Evolutionary conservation across 2,329 filamentous ascomycete species (phyloP), one percentile per base, ranked within the genome.

Genomic region (Paecilomyces variotii): DNA sequence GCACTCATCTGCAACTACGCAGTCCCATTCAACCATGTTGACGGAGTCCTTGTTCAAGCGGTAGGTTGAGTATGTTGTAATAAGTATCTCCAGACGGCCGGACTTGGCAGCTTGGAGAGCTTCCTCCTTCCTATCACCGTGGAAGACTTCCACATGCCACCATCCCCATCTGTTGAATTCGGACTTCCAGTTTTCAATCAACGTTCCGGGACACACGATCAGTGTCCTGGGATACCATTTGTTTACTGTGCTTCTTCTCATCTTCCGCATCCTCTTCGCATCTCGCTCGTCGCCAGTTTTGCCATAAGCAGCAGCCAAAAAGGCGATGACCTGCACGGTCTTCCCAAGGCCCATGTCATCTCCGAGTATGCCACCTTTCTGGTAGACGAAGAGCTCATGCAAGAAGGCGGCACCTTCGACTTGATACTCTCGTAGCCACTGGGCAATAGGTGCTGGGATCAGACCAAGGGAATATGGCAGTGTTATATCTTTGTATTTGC

Each of bases 341-440:
- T 99, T 99, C 0, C 94, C 94, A 32, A 99, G 75, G 24, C 94
- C 94, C 94, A 99, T 99, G 68, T 99, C 94, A 69, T 99, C 94
- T 2, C 93, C 92, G 0, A 99, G 80, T 25, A 99, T 89, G 1
- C 89, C 91, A 0, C 94, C 94, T 65, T 87, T 88, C 68, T 99
- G 94, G 64, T 90, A 93, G 3, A 97, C 88, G 69, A 97, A 97
- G 25, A 90, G 82, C 60, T 90, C 84, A 70, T 97, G 92, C 6
- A 99, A 79, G 67, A 97, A 97, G 32, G 84, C 82, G 12, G 88
- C 90, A 4, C 94, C 94, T 28, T 89, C 83, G 1, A 97, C 80
- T 72, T 99, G 94, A 67, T 99, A 99, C 62, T 92, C 89, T 60
- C 94, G 86, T 54, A 99, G 79, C 76, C 94, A 97, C 61, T 94